Evolutionary conservation across 2,329 filamentous ascomycete genomes (phyloP), one percentile per base, ranked within the genome.

Genomic region (Colletotrichum sp.): DNA sequence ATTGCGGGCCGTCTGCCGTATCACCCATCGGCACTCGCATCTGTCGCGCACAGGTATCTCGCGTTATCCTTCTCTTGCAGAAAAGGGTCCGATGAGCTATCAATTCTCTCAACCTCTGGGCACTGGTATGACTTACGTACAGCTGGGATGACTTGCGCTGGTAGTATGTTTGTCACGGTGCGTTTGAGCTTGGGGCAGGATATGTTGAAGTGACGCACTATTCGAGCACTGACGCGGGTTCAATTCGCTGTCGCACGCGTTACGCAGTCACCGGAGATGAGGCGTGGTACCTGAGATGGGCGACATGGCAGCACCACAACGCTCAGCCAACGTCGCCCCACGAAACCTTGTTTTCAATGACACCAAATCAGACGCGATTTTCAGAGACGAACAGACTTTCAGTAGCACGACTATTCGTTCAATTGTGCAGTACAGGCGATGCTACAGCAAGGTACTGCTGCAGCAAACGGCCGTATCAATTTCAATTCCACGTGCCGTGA

Each of bases 31-130:
- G 60, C 60, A 66, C 32, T 52, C 72, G 55, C 39, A 72, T 72
- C 69, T 75, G 36, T 75, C 72, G 55, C 72, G 55, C 62, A 63
- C 72, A 72, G 69, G 55, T 62, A 75, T 75, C 69, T 75, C 44
- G 63, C 73, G 63, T 75, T 55, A 66, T 62, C 24, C 16, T 32
- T 44, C 24, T 60, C 12, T 64, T 34, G 59, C 34, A 71, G 26
- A 15, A 75, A 75, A 74, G 67, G 49, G 39, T 59, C 72, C 72
- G 72, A 75, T 75, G 72, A 75, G 69, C 69, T 68, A 69, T 75
- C 69, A 72, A 66, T 26, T 62, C 8, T 36, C 64, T 21, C 28
- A 24, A 24, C 15, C 60, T 60, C 21, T 26, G 28, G 24, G 8
- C 24, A 32, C 15, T 16, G 24, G 44, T 63, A 30, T 18, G 68